A percentile compares a stretch with the other conserved stretches of the same genome.
Evolutionary conservation across 257 asterid species (phyloP).

Genomic region (Solanum habrochaites): DNA sequence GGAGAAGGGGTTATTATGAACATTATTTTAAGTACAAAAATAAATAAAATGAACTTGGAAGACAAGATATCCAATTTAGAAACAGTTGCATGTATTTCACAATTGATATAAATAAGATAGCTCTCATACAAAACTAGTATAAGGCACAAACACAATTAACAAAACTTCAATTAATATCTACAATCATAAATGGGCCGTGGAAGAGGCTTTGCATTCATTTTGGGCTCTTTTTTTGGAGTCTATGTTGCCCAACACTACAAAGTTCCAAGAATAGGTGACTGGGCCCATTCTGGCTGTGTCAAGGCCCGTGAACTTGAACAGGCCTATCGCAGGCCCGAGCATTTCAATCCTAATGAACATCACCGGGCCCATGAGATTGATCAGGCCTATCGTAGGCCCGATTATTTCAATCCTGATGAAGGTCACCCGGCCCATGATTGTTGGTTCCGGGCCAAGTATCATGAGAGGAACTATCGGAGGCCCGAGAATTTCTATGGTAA

Average conservation of each 20-base stretch:
- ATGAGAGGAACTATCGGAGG: not conserved
- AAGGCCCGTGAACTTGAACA: not conserved
- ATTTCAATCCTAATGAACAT: too few relatives aligned
- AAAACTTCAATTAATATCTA: not conserved
- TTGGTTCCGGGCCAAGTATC: not conserved
- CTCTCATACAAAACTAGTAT: not conserved
- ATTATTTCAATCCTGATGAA: not conserved
- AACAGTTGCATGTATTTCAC: not conserved
- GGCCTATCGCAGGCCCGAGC: not conserved
- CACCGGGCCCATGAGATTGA: not conserved
- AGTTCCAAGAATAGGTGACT: not conserved
- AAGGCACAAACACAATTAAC: not conserved
- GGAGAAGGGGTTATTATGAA: not conserved
- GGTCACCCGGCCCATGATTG: not conserved
- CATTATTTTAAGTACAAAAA: not conserved
- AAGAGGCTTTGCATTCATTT: not conserved
- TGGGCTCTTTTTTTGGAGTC: not conserved
- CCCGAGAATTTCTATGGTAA: not conserved
- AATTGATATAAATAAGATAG: not conserved
- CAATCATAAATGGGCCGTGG: not conserved
- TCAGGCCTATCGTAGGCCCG: not conserved
- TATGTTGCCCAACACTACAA: not conserved
- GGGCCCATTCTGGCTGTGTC: not conserved
- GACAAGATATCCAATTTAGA: not conserved
- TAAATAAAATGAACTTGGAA: not conserved